Conservation (phyloP, 208 protist genomes). For the Acanthamoeba rhysodes region DNA sequence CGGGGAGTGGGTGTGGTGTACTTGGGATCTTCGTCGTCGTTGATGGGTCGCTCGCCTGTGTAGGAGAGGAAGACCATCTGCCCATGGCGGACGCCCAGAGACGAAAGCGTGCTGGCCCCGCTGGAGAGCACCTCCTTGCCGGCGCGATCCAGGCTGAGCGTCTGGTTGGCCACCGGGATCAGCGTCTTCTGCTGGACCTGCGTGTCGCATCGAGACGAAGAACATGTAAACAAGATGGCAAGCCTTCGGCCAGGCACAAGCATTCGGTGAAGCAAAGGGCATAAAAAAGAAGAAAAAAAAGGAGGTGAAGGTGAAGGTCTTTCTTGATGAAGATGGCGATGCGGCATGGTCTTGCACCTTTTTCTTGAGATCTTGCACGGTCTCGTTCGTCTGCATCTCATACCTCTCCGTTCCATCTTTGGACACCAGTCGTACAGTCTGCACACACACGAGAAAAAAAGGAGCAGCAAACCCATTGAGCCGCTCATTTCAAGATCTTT, state of each 20-base stretch:
- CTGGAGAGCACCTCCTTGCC: neutral
- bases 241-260: neutral
- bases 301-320: neutral
- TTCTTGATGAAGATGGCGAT: neutral
- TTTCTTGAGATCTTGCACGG: neutral
- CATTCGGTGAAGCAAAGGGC: too few relatives aligned
- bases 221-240: neutral
- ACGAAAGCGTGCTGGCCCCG: neutral
- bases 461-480: neutral
- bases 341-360: neutral
- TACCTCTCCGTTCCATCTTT: slow-evolving; percentile 10
- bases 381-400: neutral
- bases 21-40: neutral
- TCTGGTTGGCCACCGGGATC: neutral
- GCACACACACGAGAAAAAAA: too few relatives aligned
- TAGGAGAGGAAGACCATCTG: slow-evolving; percentile 33
- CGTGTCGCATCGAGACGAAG: too few relatives aligned
- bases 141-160: neutral
- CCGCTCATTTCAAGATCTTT: neutral
- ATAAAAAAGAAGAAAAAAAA: neutral
- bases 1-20: neutral
- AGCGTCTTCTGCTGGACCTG: neutral
- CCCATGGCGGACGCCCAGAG: neutral
- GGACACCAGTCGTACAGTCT: neutral
- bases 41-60: neutral